Conservation (phyloP, 768 basidiomycete species). For the Multifurca ochricompacta region DNA sequence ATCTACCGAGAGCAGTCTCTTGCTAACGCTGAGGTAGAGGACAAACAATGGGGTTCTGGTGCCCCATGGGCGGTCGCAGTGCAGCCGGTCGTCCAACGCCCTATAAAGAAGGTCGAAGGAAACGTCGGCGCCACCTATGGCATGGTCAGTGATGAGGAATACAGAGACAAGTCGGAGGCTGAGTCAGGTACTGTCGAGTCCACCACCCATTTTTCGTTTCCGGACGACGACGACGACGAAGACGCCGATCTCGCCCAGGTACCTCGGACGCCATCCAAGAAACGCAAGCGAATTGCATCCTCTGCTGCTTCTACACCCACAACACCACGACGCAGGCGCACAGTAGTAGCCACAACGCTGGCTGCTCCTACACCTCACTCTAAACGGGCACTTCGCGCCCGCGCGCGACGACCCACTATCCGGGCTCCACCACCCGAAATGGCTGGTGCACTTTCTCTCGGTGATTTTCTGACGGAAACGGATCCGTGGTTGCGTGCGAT, state of each 20-base stretch:
- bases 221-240: conserved; percentile 23
- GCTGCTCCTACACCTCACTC: conserved; percentile 29
- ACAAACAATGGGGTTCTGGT: not conserved
- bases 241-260: conserved; percentile 11
- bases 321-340: conserved; percentile 19
- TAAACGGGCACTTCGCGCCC: conserved; percentile 18
- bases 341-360: conserved; percentile 22
- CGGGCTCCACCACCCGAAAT: conserved; percentile 32
- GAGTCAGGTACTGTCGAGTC: conserved; percentile 34
- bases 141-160: conserved; percentile 16
- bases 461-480: conserved; percentile 53
- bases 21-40: not conserved
- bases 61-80: conserved; percentile 19
- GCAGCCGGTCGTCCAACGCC: conserved; percentile 3
- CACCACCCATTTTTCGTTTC: conserved; percentile 19
- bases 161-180: conserved; percentile 21
- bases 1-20: conserved; percentile 4
- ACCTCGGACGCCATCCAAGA: conserved; percentile 47
- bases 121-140: not conserved
- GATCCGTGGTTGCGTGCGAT: conserved; percentile 76
- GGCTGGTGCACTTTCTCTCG: conserved; percentile 27
- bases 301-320: conserved; percentile 15
- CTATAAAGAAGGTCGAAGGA: conserved; percentile 15
- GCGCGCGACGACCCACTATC: conserved; percentile 18
- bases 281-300: conserved; percentile 37